phyloP scores from a whole-genome alignment of 2,329 filamentous ascomycete species.

The Cladosporium halotolerans region DNA sequence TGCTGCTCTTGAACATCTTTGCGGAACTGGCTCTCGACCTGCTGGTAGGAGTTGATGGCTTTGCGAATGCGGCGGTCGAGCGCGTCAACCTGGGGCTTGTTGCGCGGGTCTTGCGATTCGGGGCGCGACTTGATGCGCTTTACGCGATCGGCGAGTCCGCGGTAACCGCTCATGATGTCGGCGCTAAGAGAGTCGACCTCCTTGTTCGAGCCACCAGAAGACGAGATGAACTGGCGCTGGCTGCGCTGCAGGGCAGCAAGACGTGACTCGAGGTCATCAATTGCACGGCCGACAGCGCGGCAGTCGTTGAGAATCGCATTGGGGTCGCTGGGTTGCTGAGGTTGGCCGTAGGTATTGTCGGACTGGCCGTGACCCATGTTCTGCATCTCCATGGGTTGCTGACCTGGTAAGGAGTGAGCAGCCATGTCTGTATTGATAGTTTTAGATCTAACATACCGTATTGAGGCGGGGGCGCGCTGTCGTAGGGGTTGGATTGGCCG shows the following conservation, averaged over 20 bases:
- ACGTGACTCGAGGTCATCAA: conserved; percentile 67
- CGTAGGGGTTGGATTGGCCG: conserved; percentile 52
- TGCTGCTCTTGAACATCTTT: conserved; percentile 77
- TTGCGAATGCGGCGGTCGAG: conserved; percentile 73
- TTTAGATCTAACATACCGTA: conserved; percentile 20
- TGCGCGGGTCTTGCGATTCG: conserved; percentile 65
- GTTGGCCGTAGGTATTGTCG: conserved; percentile 20
- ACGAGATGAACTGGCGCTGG: conserved; percentile 65
- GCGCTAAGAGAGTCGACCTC: conserved; percentile 68
- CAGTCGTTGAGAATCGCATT: conserved; percentile 82
- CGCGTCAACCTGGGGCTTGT: conserved; percentile 72
- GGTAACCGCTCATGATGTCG: conserved; percentile 79
- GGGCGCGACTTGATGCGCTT: conserved; percentile 73
- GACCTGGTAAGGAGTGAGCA: background rate
- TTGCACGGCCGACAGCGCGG: conserved; percentile 68
- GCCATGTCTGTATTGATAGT: background rate
- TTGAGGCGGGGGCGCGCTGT: conserved; percentile 26
- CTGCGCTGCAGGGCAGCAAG: conserved; percentile 65
- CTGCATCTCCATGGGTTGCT: conserved; percentile 59
- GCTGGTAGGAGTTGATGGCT: conserved; percentile 76
- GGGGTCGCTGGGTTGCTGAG: conserved; percentile 47
- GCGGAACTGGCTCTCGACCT: conserved; percentile 71
- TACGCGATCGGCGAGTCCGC: conserved; percentile 70
- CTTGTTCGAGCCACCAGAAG: conserved; percentile 55
- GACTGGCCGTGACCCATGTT: conserved; percentile 49